These are phyloP conservation scores for Vaccinium macrocarpon DNA, from an alignment of 148 eudicot genomes.

Conservation along the genomic window DNA sequence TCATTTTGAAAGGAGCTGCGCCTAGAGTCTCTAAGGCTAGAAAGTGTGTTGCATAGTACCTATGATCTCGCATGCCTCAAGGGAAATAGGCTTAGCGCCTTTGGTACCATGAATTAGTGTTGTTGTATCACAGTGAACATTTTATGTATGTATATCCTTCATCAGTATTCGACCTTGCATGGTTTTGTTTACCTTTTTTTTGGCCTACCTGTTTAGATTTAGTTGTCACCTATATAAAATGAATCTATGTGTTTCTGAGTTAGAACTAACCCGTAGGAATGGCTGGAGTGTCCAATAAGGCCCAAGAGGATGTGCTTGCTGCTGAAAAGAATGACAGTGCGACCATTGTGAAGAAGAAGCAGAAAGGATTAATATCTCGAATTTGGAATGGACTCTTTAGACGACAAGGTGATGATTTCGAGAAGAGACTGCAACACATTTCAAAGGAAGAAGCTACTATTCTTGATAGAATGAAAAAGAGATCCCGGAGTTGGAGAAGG, in stretches of 20 bases:
- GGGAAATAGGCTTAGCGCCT: not conserved
- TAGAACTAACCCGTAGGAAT: slow-evolving; percentile 34
- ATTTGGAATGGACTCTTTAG: slow-evolving; percentile 68
- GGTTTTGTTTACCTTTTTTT: not conserved
- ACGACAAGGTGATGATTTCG: slow-evolving; percentile 58
- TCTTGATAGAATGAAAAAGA: slow-evolving; percentile 57
- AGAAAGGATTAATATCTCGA: slow-evolving; percentile 61
- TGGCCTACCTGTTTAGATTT: slow-evolving; percentile 2
- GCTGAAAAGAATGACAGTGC: slow-evolving; percentile 36
- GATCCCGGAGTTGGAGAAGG: slow-evolving; percentile 61
- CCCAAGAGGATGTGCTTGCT: slow-evolving; percentile 29
- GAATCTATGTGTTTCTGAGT: not conserved
- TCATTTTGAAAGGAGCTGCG: not conserved
- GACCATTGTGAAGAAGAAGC: slow-evolving; percentile 37
- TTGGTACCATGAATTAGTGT: not conserved
- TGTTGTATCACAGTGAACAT: not conserved
- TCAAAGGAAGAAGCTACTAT: slow-evolving; percentile 71
- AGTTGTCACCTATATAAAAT: not conserved
- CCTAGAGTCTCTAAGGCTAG: not conserved
- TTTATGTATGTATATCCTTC: not conserved
- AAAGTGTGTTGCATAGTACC: not conserved
- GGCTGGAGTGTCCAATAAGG: slow-evolving; percentile 58
- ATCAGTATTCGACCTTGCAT: not conserved
- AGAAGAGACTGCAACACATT: slow-evolving; percentile 64
- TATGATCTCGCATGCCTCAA: not conserved